Base-by-base conservation (phyloP, 441 rosid species). In the Omphalea diandra region DNA sequence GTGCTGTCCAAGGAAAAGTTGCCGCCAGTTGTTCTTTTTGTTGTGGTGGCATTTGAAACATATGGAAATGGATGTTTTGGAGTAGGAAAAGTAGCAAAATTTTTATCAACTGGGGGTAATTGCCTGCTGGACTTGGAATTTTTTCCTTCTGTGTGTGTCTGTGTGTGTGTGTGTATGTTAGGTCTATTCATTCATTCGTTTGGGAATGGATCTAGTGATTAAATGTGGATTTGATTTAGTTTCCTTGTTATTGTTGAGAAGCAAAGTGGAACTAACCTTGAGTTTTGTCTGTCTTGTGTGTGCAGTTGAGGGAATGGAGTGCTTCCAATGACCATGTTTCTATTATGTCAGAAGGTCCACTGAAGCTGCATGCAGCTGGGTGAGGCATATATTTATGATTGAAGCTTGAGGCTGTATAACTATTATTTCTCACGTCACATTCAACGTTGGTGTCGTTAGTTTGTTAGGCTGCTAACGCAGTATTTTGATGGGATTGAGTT, bases 281-380 rank as follows among this genome's bases (percentile, higher is more conserved):
- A 14, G 33, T 62, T n/a, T n/a, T n/a, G n/a, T n/a, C n/a, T 74
- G 76, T 38, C 18, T 63, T 29, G 63, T 71, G 66, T 63, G 57
- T 83, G 80, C 83, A 96, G 99, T 76, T 87, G 68, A 75, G 60
- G 63, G 83, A 73, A 69, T 78, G 86, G 75, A 72, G 76, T 74
- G 44, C 79, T 66, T 65, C 81, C 75, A 71, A 83, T 75, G 87
- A 79, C 43, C 71, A 75, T 73, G 79, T 83, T 77, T 75, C 79
- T 44, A 73, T 63, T 90, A 81, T 60, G 96, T 90, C 76, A 85
- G 81, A 82, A 88, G 75, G 69, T 88, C 98, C 54, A 66, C 82
- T 62, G 79, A 88, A 84, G 94, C 93, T 77, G 97, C 88, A 73
- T 87, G 76, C 71, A 80, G 76, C 65, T 86, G 86, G 91, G 99